Base-by-base conservation (phyloP, 805 yeast species). In the Candida orba region DNA sequence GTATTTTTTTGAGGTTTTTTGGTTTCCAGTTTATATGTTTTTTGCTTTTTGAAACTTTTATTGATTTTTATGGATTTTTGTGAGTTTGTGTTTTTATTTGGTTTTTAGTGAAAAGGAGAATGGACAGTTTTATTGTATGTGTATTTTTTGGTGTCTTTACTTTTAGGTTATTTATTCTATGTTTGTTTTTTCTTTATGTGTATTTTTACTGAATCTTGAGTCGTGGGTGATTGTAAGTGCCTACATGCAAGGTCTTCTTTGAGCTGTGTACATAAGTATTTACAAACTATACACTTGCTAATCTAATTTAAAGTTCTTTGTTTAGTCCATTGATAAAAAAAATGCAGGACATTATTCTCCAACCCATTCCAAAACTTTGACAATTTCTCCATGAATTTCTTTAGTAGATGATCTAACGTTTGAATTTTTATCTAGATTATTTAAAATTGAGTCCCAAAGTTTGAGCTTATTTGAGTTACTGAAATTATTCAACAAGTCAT, bases 311-410 rank as follows among this genome's bases (percentile, higher is more conserved):
- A 5, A 20, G 22, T 20, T 20, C 22, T 5, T 20, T 20, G 4
- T 20, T 20, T 20, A 20, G 22, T 20, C 22, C 22, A 20, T 20
- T 20, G 22, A 20, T 20, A 20, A 20, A 9, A n/a, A 31, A 15
- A 31, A 4, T 23, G 5, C 18, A 6, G 17, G 2, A 31, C 6
- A 24, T 34, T 34, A 49, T 31, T 54, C 59, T 2, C 80, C 78
- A 32, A 80, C 72, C 96, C 96, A 89, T 57, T 87, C 88, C 87
- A 95, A 85, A 31, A 86, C 86, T 57, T 79, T 79, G 73, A 84
- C 78, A 47, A 89, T 84, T 52, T 89, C 96, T 15, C 97, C 96
- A 55, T 83, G 84, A 25, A 81, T 72, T 58, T 89, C 97, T 44
- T 77, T 64, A 43, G 81, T 71, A 33, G 76, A 71, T 15, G 73